phyloP scores from a whole-genome alignment of 345 rosid species.

The Brassica cretica region DNA sequence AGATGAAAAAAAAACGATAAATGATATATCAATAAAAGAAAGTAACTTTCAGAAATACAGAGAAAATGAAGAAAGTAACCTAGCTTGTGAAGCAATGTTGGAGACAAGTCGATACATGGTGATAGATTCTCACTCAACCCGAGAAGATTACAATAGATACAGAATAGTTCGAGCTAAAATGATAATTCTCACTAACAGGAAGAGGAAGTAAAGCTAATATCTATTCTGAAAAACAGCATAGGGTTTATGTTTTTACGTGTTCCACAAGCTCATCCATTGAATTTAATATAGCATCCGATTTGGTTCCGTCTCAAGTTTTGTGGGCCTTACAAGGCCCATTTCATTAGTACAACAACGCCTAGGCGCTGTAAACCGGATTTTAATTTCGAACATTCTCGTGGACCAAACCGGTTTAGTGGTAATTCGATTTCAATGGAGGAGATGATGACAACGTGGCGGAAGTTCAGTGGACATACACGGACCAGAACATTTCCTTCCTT shows the following conservation, averaged over 20 bases:
- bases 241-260: slow-evolving; percentile 38
- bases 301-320: background rate
- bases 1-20: background rate
- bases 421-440: slow-evolving; percentile 37
- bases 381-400: background rate
- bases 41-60: background rate
- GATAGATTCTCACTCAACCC: background rate
- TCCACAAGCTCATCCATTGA: slow-evolving; percentile 20
- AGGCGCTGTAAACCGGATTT: background rate
- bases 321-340: slow-evolving; percentile 38
- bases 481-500: background rate
- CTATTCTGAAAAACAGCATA: background rate
- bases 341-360: background rate
- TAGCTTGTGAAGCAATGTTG: slow-evolving; percentile 38
- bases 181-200: background rate
- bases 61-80: slow-evolving; percentile 28
- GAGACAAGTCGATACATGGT: slow-evolving; percentile 36
- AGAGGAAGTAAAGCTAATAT: background rate
- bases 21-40: background rate
- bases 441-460: slow-evolving; percentile 38
- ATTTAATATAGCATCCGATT: background rate
- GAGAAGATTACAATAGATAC: background rate
- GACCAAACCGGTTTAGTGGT: slow-evolving; percentile 24
- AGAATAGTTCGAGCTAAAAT: slow-evolving; percentile 6
- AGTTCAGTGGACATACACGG: background rate